These are phyloP conservation scores for Coniochaeta ligniaria DNA, from an alignment of 2,329 filamentous ascomycete genomes.

Conservation along the genomic window DNA sequence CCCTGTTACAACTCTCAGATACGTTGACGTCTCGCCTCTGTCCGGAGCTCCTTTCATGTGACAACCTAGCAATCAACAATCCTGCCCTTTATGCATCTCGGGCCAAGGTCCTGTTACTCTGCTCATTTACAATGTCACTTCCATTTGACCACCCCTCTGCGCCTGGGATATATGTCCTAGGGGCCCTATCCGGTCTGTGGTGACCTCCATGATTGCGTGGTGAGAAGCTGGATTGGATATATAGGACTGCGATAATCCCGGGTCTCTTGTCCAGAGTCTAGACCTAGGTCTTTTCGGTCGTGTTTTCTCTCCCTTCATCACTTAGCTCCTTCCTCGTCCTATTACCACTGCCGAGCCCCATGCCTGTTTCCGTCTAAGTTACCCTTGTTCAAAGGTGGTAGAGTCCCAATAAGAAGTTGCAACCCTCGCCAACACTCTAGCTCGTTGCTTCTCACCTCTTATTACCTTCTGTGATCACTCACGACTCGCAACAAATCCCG, in stretches of 20 bases:
- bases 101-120: neutral
- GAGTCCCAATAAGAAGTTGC: neutral
- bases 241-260: neutral
- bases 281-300: neutral
- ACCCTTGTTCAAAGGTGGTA: neutral
- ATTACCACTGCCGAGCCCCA: neutral
- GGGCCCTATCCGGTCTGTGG: neutral
- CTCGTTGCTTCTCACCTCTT: neutral
- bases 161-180: neutral
- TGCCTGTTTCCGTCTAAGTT: neutral
- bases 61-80: conserved; percentile 1
- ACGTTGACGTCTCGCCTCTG: conserved; percentile 1
- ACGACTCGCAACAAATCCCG: neutral
- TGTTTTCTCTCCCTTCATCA: neutral
- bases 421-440: neutral
- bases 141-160: neutral
- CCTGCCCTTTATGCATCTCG: neutral
- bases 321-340: neutral
- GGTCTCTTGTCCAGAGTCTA: neutral
- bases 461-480: neutral
- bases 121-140: conserved; percentile 1
- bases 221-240: neutral
- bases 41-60: neutral
- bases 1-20: neutral
- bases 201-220: neutral